phyloP scores from a whole-genome alignment of 2,329 filamentous ascomycete genomes.

The Fusarium verticillioides region DNA sequence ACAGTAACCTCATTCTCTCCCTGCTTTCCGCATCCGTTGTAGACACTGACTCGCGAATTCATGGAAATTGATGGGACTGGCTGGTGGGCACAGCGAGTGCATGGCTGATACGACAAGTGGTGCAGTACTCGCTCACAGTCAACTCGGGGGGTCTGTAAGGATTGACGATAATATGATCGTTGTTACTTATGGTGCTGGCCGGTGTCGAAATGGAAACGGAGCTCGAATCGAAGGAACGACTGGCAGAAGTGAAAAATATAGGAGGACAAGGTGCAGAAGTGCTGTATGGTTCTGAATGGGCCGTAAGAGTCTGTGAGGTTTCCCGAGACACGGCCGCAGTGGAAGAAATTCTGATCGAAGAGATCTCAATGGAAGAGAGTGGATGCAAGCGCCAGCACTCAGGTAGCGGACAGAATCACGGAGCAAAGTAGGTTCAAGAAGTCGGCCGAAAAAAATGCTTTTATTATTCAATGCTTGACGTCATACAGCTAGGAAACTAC shows the following conservation, averaged over 20 bases:
- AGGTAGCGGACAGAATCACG: not conserved
- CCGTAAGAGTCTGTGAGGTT: not conserved
- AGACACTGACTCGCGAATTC: not conserved
- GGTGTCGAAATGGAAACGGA: not conserved
- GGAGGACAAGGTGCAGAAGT: not conserved
- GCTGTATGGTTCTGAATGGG: not conserved
- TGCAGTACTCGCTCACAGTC: not conserved
- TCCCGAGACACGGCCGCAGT: not conserved
- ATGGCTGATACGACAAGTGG: not conserved
- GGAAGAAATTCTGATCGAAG: not conserved
- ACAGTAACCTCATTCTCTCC: not conserved
- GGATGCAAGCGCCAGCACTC: not conserved
- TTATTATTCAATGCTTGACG: constrained; percentile 15
- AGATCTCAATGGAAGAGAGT: not conserved
- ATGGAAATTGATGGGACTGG: not conserved
- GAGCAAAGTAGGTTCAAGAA: not conserved
- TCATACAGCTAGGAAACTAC: constrained; percentile 20
- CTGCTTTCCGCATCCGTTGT: not conserved
- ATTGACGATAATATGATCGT: too few relatives aligned
- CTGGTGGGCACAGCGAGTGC: not conserved
- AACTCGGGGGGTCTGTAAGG: not conserved
- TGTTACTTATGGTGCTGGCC: not conserved
- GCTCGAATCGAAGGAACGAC: not conserved
- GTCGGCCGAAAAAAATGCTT: not conserved
- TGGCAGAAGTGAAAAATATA: not conserved